Evolutionary conservation across 306 rosid genomes (phyloP).

Genomic region (Pyrus pyrifolia): DNA sequence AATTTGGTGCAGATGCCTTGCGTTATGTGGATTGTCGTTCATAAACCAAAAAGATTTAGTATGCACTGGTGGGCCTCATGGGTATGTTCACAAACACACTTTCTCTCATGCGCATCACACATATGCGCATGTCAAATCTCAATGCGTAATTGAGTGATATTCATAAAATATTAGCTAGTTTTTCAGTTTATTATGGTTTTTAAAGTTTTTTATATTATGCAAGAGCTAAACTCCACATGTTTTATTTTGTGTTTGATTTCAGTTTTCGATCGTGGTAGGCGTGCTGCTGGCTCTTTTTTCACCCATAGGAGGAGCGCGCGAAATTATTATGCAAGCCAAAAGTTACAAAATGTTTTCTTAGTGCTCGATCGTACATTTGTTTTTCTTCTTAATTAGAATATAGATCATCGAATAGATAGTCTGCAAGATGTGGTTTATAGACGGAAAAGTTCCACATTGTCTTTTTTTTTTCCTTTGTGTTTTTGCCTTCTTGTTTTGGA

Average conservation of each 20-base stretch:
- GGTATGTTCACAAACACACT: slow-evolving; percentile 14
- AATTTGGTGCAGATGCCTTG: slow-evolving; percentile 46
- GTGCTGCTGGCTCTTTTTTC: slow-evolving; percentile 25
- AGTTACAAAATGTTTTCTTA: slow-evolving; percentile 40
- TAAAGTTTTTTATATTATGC: background rate
- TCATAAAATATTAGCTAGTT: background rate
- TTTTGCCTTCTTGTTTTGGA: background rate
- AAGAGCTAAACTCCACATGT: background rate
- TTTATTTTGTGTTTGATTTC: background rate
- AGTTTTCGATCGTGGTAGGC: slow-evolving; percentile 26
- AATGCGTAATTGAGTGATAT: too few relatives aligned
- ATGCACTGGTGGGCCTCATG: slow-evolving; percentile 39
- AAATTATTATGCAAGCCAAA: slow-evolving; percentile 38
- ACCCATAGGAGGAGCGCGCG: slow-evolving; percentile 57
- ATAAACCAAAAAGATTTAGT: slow-evolving; percentile 33
- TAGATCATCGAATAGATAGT: background rate
- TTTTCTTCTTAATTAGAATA: background rate
- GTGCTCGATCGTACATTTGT: background rate
- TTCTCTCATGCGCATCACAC: too few relatives aligned
- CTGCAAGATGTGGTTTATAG: background rate
- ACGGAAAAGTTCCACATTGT: background rate
- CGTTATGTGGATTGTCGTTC: slow-evolving; percentile 38
- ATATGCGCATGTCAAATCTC: too few relatives aligned
- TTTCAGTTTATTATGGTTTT: background rate
- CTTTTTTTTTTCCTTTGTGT: background rate